Evolutionary conservation across 2,329 filamentous ascomycete species (phyloP), one percentile per base, ranked within the genome.

Genomic region (Colletotrichum sp.): DNA sequence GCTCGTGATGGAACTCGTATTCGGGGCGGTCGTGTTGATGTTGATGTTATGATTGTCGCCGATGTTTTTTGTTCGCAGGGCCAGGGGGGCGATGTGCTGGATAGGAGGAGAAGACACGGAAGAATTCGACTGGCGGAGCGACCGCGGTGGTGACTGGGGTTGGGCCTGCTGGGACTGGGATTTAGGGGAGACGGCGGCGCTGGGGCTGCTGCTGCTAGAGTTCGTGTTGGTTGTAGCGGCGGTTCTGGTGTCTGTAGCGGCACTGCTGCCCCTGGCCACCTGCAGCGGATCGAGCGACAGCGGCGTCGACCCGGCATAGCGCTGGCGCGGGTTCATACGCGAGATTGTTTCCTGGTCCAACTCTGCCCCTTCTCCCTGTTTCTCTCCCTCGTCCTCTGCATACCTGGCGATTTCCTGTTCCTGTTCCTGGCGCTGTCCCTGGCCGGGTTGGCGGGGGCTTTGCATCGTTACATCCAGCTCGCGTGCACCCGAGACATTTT

Each of bases 221-320:
- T 28, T 62, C 25, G 36, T 27, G 64, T 28, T 62, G 32, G 36
- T 48, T 5, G 43, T 68, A 25, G 34, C 32, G 28, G 55, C 48
- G n/a, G 34, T 55, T 32, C 43, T 22, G 43, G 48, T 48, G 48
- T 72, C 60, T 66, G 52, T 66, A 58, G 70, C 52, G 52, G 66
- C 71, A 60, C 61, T 70, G 72, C 22, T 61, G 48, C 72, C 36
- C 71, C 66, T 70, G 71, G 48, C 56, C 73, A 69, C 65, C 73
- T 65, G 70, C 43, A 73, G 64, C 73, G 64, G 64, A 32, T 75
- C 74, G 56, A 77, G 71, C n/a, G 64, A 74, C 66, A 77, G 75
- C 58, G 76, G 76, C 48, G 76, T 77, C 43, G 76, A 77, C 30
- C 76, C 76, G 58, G 76, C 74, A 65, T 71, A 64, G 68, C 75